These are phyloP conservation scores for Lasiodiplodia citricola DNA, from an alignment of 2,329 filamentous ascomycete genomes.

Conservation along the genomic window DNA sequence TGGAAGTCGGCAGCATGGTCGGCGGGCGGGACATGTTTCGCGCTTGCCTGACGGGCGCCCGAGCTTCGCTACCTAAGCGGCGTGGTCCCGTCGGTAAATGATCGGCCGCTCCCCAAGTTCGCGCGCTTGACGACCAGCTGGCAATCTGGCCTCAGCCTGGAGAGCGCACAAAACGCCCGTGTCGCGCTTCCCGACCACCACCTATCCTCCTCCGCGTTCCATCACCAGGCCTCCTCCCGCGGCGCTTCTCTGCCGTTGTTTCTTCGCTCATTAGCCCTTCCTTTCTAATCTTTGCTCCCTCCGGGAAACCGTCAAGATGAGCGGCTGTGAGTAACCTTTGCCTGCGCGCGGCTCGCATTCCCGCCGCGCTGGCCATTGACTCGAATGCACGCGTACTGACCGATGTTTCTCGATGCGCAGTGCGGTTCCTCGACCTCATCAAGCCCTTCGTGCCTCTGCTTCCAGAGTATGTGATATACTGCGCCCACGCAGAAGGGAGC, in stretches of 20 bases:
- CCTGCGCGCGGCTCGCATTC: constrained; percentile 23
- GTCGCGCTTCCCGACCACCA: constrained; percentile 25
- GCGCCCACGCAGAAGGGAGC: background rate
- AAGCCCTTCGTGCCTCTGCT: constrained; percentile 99
- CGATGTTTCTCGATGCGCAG: constrained; percentile 53
- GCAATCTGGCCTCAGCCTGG: constrained; percentile 26
- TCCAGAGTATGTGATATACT: constrained; percentile 74
- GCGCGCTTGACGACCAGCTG: constrained; percentile 19
- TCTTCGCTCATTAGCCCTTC: constrained; percentile 21
- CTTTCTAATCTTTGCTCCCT: constrained; percentile 36
- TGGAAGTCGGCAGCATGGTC: background rate
- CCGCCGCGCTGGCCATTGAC: constrained; percentile 18
- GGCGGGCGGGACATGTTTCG: constrained; percentile 21
- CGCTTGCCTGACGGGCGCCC: constrained; percentile 6
- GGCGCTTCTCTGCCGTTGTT: constrained; percentile 15
- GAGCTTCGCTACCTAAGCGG: constrained; percentile 10
- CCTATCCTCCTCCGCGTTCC: constrained; percentile 13
- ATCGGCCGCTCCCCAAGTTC: constrained; percentile 16
- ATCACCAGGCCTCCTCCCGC: constrained; percentile 12
- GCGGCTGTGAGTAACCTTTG: constrained; percentile 59
- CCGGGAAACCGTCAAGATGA: constrained; percentile 57
- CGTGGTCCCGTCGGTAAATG: constrained; percentile 19
- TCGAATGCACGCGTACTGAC: constrained; percentile 33
- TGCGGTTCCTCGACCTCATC: constrained; percentile 99
- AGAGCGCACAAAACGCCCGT: constrained; percentile 26